A percentile compares a stretch with the other conserved stretches of the same genome.
These are phyloP conservation scores for Prunus salicina DNA, from an alignment of 306 rosid species.

Conservation along the genomic window DNA sequence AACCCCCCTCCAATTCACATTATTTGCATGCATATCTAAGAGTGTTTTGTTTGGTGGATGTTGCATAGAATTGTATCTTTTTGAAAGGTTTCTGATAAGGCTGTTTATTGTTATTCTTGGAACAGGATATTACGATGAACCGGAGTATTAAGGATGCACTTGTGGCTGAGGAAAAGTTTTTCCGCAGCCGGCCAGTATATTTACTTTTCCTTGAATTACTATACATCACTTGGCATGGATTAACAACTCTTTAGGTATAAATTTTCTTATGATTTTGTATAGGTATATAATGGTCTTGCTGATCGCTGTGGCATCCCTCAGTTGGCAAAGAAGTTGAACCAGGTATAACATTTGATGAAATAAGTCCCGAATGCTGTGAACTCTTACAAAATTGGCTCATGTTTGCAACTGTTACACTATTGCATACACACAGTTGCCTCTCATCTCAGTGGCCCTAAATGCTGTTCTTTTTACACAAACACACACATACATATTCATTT, in stretches of 20 bases:
- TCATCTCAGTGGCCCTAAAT: not conserved
- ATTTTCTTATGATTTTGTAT: conserved; percentile 21
- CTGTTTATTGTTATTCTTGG: conserved; percentile 27
- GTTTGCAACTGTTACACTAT: not conserved
- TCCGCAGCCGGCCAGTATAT: conserved; percentile 93
- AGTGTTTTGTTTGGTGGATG: not conserved
- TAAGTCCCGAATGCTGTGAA: not conserved
- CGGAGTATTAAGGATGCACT: conserved; percentile 96
- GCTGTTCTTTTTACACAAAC: not conserved
- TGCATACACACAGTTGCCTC: not conserved
- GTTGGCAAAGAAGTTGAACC: conserved; percentile 91
- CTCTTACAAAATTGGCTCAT: not conserved
- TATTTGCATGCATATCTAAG: not conserved
- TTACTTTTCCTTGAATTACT: conserved; percentile 12
- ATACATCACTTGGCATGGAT: conserved; percentile 10
- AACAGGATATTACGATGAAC: conserved; percentile 79
- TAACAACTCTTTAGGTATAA: conserved; percentile 12
- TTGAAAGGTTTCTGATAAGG: conserved; percentile 13
- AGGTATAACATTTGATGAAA: conserved; percentile 50
- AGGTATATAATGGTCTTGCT: conserved; percentile 88
- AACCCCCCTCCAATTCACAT: not conserved
- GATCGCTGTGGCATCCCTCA: conserved; percentile 97
- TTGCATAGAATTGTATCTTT: not conserved
- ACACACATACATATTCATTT: not conserved
- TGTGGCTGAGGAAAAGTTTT: conserved; percentile 83